phyloP scores from a whole-genome alignment of 345 rosid genomes.

The Pugionium cornutum region DNA sequence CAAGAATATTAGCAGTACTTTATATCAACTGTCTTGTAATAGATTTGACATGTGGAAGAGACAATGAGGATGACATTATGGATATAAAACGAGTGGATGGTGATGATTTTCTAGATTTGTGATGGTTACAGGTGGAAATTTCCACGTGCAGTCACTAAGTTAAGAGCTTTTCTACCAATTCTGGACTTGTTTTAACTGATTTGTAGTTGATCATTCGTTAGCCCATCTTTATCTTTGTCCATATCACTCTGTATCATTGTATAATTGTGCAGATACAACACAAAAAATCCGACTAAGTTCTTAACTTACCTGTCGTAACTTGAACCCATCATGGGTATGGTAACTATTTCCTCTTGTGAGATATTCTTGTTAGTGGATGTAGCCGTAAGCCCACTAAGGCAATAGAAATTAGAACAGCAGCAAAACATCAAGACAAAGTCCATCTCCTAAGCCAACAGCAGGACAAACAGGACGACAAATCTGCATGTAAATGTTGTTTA shows the following conservation, averaged over 20 bases:
- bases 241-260: slow-evolving; percentile 84
- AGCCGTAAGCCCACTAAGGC: no score
- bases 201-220: slow-evolving; percentile 55
- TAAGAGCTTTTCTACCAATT: slow-evolving; percentile 47
- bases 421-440: no score
- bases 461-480: no score
- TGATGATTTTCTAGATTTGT: no score
- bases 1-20: no score
- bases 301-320: slow-evolving; percentile 65
- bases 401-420: no score
- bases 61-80: no score
- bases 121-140: neutral
- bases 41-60: no score
- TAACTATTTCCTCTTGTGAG: slow-evolving; percentile 87
- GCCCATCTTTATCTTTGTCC: slow-evolving; percentile 56
- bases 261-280: slow-evolving; percentile 54
- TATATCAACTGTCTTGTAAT: no score
- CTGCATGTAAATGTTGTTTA: no score
- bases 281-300: neutral
- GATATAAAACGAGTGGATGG: no score
- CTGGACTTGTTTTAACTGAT: slow-evolving; percentile 56
- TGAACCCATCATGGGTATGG: slow-evolving; percentile 75
- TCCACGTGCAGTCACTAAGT: slow-evolving; percentile 77
- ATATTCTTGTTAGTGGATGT: slow-evolving; percentile 26
- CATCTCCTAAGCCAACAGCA: no score